phyloP scores from a whole-genome alignment of 1,139 yeast species.

The Nakaseomyces nivariensis region DNA sequence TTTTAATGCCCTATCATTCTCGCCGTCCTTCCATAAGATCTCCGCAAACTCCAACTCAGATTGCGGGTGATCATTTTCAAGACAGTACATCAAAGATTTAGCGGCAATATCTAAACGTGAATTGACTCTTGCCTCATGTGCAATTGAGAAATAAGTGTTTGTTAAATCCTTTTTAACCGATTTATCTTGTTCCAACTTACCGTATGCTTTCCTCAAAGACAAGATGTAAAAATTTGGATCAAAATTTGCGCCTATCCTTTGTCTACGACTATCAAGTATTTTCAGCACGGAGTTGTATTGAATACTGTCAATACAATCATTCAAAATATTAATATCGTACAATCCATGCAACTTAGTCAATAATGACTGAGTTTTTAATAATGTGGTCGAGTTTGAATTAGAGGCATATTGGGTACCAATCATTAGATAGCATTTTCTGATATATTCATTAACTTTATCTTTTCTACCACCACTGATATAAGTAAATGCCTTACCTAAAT shows the following conservation, averaged over 20 bases:
- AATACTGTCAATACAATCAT: conserved; percentile 16
- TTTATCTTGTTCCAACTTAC: conserved; percentile 33
- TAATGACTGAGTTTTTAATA: conserved; percentile 45
- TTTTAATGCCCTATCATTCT: conserved; percentile 75
- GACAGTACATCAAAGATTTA: conserved; percentile 58
- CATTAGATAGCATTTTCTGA: conserved; percentile 43
- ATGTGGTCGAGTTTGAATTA: conserved; percentile 50
- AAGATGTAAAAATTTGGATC: conserved; percentile 52
- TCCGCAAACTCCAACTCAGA: conserved; percentile 78
- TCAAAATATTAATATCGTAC: conserved; percentile 42
- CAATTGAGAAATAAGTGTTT: conserved; percentile 48
- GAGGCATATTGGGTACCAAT: conserved; percentile 53
- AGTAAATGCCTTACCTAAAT: conserved; percentile 53
- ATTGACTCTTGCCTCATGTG: conserved; percentile 59
- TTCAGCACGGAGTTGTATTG: conserved; percentile 19
- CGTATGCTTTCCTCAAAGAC: conserved; percentile 49
- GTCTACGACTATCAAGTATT: conserved; percentile 33
- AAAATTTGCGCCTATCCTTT: conserved; percentile 52
- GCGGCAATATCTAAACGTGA: conserved; percentile 68
- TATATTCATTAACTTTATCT: conserved; percentile 31
- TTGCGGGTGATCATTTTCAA: conserved; percentile 34
- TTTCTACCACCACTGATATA: conserved; percentile 33
- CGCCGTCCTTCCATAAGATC: conserved; percentile 84
- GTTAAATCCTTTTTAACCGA: conserved; percentile 36
- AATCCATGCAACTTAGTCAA: conserved; percentile 63